Conservation (phyloP, 495 filamentous ascomycete species). For the Evansstolkia leycettana region DNA sequence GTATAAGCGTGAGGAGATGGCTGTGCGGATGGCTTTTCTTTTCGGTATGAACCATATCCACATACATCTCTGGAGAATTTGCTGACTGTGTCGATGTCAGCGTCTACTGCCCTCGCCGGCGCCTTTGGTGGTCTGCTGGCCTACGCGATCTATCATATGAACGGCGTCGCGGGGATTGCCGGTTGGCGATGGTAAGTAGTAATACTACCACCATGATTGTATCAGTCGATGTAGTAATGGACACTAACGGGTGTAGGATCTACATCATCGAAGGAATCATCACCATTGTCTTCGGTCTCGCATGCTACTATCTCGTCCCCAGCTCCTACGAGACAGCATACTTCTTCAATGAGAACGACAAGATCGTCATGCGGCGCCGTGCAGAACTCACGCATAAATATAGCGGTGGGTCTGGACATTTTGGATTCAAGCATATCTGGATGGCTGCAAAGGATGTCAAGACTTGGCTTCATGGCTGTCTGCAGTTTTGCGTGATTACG, state of each 20-base stretch:
- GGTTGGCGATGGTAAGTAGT: slow-evolving; percentile 44
- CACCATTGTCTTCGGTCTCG: slow-evolving; percentile 29
- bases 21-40: too few species aligned
- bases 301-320: slow-evolving; percentile 35
- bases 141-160: slow-evolving; percentile 39
- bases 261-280: slow-evolving; percentile 45
- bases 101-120: slow-evolving; percentile 40
- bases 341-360: slow-evolving; percentile 30
- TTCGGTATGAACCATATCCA: too few species aligned
- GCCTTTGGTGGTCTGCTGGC: slow-evolving; percentile 48
- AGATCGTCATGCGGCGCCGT: slow-evolving; percentile 22
- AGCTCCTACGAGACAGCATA: slow-evolving; percentile 28
- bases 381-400: slow-evolving; percentile 30
- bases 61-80: too few species aligned
- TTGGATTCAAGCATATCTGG: slow-evolving; percentile 44
- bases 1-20: too few species aligned
- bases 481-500: too few species aligned
- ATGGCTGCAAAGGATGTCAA: too few species aligned
- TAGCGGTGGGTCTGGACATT: slow-evolving; percentile 23
- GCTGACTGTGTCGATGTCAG: too few species aligned
- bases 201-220: too few species aligned
- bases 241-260: too few species aligned
- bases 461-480: too few species aligned
- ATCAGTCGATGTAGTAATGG: too few species aligned
- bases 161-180: slow-evolving; percentile 23